Evolutionary conservation across 768 basidiomycete genomes (phyloP).

Genomic region (Boletus huronensis): DNA sequence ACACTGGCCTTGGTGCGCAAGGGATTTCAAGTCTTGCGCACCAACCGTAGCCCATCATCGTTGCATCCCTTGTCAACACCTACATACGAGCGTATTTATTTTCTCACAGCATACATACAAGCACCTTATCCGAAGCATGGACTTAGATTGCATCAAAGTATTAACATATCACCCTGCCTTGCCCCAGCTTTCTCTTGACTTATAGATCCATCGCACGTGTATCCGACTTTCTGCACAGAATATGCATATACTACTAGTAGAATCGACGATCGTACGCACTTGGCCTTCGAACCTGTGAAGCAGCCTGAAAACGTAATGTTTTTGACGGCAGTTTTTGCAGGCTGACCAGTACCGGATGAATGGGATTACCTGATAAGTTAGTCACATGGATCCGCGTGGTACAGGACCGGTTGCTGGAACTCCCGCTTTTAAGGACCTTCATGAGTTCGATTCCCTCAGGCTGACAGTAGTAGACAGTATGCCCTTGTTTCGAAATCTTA

Average conservation of each 20-base stretch:
- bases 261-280: conserved; percentile 9
- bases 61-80: too few relatives aligned
- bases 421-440: not conserved
- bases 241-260: conserved; percentile 13
- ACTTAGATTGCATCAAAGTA: conserved; percentile 15
- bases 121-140: conserved; percentile 11
- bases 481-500: conserved; percentile 5
- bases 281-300: too few relatives aligned
- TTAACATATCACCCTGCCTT: not conserved
- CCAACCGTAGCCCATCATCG: not conserved
- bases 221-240: conserved; percentile 14
- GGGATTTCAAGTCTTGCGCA: not conserved
- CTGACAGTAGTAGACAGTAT: not conserved
- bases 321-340: too few relatives aligned
- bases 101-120: conserved; percentile 12
- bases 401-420: not conserved
- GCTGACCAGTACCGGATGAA: too few relatives aligned
- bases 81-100: not conserved
- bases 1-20: not conserved
- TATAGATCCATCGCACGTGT: conserved; percentile 4
- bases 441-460: conserved; percentile 1
- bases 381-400: too few relatives aligned
- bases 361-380: too few relatives aligned
- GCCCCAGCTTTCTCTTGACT: conserved; percentile 10
- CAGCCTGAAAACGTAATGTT: too few relatives aligned